Evolutionary conservation across 345 rosid genomes (phyloP).

Genomic region (Salix exigua): DNA sequence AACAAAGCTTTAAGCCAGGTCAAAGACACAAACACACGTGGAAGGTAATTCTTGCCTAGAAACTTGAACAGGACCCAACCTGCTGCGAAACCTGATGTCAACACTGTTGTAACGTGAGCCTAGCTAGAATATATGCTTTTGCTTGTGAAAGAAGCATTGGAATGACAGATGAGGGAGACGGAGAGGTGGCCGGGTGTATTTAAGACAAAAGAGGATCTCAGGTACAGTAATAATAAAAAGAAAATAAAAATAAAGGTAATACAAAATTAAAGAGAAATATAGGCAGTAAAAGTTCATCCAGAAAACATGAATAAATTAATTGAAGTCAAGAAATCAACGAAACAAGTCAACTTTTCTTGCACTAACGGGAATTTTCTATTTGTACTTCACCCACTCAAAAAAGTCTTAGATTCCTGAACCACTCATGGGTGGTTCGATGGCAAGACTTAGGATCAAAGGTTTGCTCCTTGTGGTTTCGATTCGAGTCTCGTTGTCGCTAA

Average conservation of each 20-base stretch:
- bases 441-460: too few relatives aligned
- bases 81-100: slow-evolving; percentile 6
- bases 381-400: slow-evolving; percentile 3
- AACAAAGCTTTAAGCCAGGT: too few relatives aligned
- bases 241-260: background rate
- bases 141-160: background rate
- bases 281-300: background rate
- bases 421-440: too few relatives aligned
- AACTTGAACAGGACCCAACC: background rate
- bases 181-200: background rate
- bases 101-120: background rate
- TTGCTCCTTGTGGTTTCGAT: too few relatives aligned
- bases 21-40: too few relatives aligned
- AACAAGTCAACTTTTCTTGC: slow-evolving; percentile 4
- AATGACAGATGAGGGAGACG: background rate
- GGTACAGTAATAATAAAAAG: background rate
- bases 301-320: background rate
- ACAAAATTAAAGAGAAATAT: background rate
- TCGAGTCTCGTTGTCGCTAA: too few relatives aligned
- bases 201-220: background rate
- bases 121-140: background rate
- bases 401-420: background rate
- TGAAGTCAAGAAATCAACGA: background rate
- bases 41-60: background rate
- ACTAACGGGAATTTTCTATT: slow-evolving; percentile 8